A percentile compares a stretch with the other conserved stretches of the same genome.
phyloP scores from a whole-genome alignment of 495 filamentous ascomycete species.

The Echria macrotheca region DNA sequence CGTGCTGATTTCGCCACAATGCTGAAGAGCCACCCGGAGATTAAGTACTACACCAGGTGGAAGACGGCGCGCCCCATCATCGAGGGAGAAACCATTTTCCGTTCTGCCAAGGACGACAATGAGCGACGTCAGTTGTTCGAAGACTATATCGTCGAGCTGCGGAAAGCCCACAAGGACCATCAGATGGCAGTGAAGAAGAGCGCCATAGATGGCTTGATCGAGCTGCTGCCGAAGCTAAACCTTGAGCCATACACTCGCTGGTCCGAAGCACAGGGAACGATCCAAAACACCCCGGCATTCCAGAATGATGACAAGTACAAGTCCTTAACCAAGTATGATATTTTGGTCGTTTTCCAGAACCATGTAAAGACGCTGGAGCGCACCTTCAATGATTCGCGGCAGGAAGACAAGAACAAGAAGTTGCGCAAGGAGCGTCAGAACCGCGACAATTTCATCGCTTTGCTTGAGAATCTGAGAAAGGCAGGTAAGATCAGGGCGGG shows the following conservation, averaged over 20 bases:
- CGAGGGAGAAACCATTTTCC: conserved; percentile 91
- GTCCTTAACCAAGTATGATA: conserved; percentile 77
- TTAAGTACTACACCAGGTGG: conserved; percentile 97
- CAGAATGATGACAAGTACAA: conserved; percentile 85
- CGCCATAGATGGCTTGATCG: conserved; percentile 78
- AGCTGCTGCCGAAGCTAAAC: conserved; percentile 74
- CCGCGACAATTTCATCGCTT: conserved; percentile 68
- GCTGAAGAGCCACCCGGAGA: conserved; percentile 94
- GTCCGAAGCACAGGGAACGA: conserved; percentile 79
- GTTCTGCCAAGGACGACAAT: conserved; percentile 78
- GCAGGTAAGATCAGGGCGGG: conserved; percentile 85
- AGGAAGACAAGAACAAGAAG: conserved; percentile 76
- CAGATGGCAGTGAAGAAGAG: conserved; percentile 68
- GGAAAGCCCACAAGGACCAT: conserved; percentile 67
- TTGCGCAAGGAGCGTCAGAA: conserved; percentile 76
- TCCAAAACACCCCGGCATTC: conserved; percentile 74
- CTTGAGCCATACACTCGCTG: conserved; percentile 93
- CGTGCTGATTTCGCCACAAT: conserved; percentile 92
- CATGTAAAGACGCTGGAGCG: conserved; percentile 91
- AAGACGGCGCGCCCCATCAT: conserved; percentile 93
- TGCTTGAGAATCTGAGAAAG: conserved; percentile 67
- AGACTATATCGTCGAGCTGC: conserved; percentile 83
- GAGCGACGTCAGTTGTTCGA: conserved; percentile 92
- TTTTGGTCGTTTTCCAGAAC: conserved; percentile 88
- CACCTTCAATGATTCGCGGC: conserved; percentile 79